phyloP scores from a whole-genome alignment of 2,329 filamentous ascomycete genomes.

The Diaporthe amygdali region DNA sequence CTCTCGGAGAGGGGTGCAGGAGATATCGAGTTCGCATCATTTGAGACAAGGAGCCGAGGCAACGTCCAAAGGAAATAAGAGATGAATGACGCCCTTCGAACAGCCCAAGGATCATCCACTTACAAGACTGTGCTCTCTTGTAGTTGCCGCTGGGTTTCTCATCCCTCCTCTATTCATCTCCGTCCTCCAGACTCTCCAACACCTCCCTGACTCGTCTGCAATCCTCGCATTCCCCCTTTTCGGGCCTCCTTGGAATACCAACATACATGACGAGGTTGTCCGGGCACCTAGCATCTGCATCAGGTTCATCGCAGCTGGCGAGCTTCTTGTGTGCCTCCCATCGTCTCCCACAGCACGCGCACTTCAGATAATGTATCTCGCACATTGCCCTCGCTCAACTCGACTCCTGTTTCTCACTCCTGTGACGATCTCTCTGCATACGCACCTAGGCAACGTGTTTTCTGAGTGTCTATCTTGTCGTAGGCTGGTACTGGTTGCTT shows the following conservation, averaged over 20 bases:
- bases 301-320: constrained; percentile 41
- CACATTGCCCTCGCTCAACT: constrained; percentile 36
- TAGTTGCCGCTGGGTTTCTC: not conserved
- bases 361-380: constrained; percentile 41
- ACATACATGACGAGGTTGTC: constrained; percentile 44
- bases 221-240: constrained; percentile 37
- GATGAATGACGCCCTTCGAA: not conserved
- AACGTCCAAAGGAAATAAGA: no score
- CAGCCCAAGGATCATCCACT: not conserved
- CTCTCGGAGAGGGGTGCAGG: not conserved
- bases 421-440: not conserved
- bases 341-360: constrained; percentile 35
- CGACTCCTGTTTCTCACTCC: not conserved
- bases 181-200: constrained; percentile 34
- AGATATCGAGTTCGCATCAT: not conserved
- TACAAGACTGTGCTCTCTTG: not conserved
- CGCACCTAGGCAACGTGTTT: no score
- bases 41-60: not conserved
- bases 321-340: constrained; percentile 42
- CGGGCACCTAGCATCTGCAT: constrained; percentile 36
- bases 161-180: not conserved
- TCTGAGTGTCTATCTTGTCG: not conserved
- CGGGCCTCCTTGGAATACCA: constrained; percentile 37
- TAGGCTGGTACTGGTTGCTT: not conserved
- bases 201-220: constrained; percentile 37